Evolutionary conservation across 179 eudicot genomes (phyloP).

Genomic region (Vitellaria paradoxa): DNA sequence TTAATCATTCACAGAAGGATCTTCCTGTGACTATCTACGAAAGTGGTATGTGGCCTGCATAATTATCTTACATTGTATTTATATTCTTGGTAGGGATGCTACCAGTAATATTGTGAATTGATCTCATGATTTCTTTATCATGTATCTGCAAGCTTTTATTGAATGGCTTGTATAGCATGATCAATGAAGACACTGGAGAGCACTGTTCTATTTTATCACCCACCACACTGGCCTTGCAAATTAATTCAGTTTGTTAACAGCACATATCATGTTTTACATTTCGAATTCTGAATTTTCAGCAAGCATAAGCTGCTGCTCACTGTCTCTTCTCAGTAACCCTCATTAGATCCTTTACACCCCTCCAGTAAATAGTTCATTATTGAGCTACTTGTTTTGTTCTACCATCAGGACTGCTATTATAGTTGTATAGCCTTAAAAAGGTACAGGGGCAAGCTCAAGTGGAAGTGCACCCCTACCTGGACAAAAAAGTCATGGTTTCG

Average conservation of each 20-base stretch:
- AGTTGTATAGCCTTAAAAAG: neutral
- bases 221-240: neutral
- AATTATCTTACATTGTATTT: neutral
- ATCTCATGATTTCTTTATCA: neutral
- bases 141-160: neutral
- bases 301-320: neutral
- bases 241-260: constrained; percentile 1
- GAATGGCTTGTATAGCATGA: neutral
- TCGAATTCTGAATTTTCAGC: neutral
- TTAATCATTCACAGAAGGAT: constrained; percentile 94
- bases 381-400: neutral
- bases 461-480: too few relatives aligned
- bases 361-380: neutral
- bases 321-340: neutral
- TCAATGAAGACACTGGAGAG: neutral
- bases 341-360: neutral
- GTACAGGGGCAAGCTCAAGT: too few relatives aligned
- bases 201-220: neutral
- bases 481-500: too few relatives aligned
- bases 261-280: neutral
- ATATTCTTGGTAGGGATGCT: neutral
- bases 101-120: neutral
- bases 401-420: neutral
- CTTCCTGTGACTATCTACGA: constrained; percentile 85
- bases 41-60: constrained; percentile 63